Evolutionary conservation across 371 early-diverging fungal species (phyloP).

Genomic region (Smittium mucronatum): DNA sequence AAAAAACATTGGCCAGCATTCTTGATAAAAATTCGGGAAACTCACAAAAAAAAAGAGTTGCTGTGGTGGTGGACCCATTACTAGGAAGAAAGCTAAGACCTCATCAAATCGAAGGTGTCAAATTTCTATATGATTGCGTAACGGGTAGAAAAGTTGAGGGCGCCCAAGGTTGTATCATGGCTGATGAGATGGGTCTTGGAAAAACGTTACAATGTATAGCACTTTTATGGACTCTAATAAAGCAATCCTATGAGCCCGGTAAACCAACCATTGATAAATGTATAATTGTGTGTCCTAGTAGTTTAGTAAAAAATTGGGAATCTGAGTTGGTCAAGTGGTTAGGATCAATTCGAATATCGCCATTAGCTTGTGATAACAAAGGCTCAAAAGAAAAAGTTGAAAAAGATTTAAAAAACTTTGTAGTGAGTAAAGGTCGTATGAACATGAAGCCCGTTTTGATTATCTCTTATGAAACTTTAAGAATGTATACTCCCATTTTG

Average conservation of each 20-base stretch:
- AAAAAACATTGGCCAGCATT: conserved; percentile 37
- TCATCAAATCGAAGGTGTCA: conserved; percentile 90
- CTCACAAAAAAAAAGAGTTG: conserved; percentile 33
- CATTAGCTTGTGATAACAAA: conserved; percentile 73
- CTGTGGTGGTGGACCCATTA: conserved; percentile 71
- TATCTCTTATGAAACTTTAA: conserved; percentile 88
- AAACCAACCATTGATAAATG: conserved; percentile 87
- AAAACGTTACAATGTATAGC: conserved; percentile 90
- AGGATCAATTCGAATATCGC: conserved; percentile 62
- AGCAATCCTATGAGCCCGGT: conserved; percentile 74
- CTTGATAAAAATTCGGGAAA: conserved; percentile 11
- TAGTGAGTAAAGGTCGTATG: conserved; percentile 62
- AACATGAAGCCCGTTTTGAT: conserved; percentile 80
- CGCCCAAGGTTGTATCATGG: conserved; percentile 88
- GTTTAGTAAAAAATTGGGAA: conserved; percentile 76
- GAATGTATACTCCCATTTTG: conserved; percentile 60
- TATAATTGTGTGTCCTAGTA: conserved; percentile 69
- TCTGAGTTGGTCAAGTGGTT: conserved; percentile 89
- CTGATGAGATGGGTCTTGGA: conserved; percentile 96
- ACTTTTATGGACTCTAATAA: conserved; percentile 83
- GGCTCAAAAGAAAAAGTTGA: conserved; percentile 75
- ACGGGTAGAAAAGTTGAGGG: conserved; percentile 56
- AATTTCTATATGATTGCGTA: conserved; percentile 82
- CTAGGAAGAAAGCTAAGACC: conserved; percentile 76
- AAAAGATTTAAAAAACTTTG: conserved; percentile 64